Conservation (phyloP, 768 basidiomycete species). For the Cystofilobasidium bisporidii region DNA sequence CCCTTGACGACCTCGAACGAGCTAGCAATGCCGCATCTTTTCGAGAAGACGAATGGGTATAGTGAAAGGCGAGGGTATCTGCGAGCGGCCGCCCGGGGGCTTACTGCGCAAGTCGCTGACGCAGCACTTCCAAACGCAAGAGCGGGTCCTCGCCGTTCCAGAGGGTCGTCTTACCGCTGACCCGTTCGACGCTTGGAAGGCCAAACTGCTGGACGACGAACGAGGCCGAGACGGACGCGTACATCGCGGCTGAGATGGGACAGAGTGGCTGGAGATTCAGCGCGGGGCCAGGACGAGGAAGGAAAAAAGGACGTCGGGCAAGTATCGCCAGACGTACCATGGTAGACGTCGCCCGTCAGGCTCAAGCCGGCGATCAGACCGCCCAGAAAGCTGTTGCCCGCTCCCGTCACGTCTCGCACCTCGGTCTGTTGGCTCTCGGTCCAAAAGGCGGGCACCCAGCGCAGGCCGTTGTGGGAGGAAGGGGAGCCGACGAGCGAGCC, state of each 20-base stretch:
- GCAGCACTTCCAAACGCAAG: background rate
- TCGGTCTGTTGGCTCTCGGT: background rate
- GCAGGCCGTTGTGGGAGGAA: background rate
- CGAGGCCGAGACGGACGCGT: slow-evolving; percentile 10
- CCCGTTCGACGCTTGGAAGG: background rate
- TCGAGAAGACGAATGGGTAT: too few relatives aligned
- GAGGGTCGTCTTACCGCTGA: background rate
- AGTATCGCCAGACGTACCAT: slow-evolving; percentile 7
- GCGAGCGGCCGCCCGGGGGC: background rate
- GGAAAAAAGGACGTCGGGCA: too few relatives aligned
- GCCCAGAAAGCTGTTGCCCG: slow-evolving; percentile 15
- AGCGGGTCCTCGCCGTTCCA: slow-evolving; percentile 18
- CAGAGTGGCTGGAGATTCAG: background rate
- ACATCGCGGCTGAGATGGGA: background rate
- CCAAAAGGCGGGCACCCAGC: slow-evolving; percentile 17
- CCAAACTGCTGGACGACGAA: slow-evolving; percentile 21
- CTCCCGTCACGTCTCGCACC: slow-evolving; percentile 17
- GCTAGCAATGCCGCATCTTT: too few relatives aligned
- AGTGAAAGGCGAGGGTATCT: too few relatives aligned
- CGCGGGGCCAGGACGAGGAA: background rate
- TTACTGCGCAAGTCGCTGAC: background rate
- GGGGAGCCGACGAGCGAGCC: slow-evolving; percentile 12
- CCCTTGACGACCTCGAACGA: too few relatives aligned
- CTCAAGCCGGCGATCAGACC: slow-evolving; percentile 17
- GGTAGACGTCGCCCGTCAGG: slow-evolving; percentile 1